Conservation (phyloP, 805 yeast species). For the Phaffomyces antillensis region DNA sequence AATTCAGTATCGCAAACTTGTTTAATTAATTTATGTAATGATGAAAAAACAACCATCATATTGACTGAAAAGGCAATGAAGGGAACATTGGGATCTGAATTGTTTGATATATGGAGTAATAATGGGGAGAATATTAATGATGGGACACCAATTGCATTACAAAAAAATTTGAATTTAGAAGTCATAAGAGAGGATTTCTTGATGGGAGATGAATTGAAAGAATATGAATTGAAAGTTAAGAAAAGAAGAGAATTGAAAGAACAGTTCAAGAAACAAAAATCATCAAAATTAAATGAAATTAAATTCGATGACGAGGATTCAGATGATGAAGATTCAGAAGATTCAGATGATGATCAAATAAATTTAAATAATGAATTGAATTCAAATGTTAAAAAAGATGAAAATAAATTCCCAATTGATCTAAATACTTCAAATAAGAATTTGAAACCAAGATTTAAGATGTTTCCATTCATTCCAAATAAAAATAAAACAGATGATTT, state of each 20-base stretch:
- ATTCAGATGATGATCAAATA: slow-evolving; percentile 22
- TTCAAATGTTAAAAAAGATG: slow-evolving; percentile 14
- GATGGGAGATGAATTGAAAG: slow-evolving; percentile 41
- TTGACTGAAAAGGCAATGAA: slow-evolving; percentile 59
- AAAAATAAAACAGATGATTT: slow-evolving; percentile 74
- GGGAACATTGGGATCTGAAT: slow-evolving; percentile 40
- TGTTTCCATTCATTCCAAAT: slow-evolving; percentile 69
- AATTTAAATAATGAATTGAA: slow-evolving; percentile 9
- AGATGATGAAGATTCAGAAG: slow-evolving; percentile 10
- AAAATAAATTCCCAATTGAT: slow-evolving; percentile 27
- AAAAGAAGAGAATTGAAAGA: slow-evolving; percentile 36
- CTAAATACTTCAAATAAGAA: slow-evolving; percentile 25
- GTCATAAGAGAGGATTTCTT: slow-evolving; percentile 41
- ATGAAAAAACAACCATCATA: slow-evolving; percentile 61
- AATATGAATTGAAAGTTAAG: slow-evolving; percentile 40
- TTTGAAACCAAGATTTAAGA: slow-evolving; percentile 31
- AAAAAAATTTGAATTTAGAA: slow-evolving; percentile 35
- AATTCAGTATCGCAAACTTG: slow-evolving; percentile 57
- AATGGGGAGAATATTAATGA: slow-evolving; percentile 45
- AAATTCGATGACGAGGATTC: slow-evolving; percentile 23
- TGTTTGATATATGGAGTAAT: slow-evolving; percentile 49
- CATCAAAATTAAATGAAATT: slow-evolving; percentile 22
- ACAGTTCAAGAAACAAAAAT: slow-evolving; percentile 24
- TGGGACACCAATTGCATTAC: slow-evolving; percentile 52
- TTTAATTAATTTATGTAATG: slow-evolving; percentile 49